phyloP scores from a whole-genome alignment of 2,329 filamentous ascomycete genomes.

The Ustulina deusta region DNA sequence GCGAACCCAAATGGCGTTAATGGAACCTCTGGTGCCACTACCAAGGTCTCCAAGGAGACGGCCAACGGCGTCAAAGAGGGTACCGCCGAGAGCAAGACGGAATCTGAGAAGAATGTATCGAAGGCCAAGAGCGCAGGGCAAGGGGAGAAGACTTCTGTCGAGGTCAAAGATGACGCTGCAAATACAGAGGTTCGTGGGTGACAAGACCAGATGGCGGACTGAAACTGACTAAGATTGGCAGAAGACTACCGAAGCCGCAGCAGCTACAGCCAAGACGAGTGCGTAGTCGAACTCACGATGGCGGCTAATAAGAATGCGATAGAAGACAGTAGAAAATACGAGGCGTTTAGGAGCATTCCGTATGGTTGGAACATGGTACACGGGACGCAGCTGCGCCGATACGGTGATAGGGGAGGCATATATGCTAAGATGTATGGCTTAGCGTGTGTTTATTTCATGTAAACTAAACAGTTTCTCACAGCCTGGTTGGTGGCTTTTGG shows the following conservation, averaged over 20 bases:
- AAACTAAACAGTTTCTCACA: conserved; percentile 44
- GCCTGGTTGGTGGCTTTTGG: conserved; percentile 35
- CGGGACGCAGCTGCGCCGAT: conserved; percentile 20
- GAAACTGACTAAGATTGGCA: conserved; percentile 30
- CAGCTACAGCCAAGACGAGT: conserved; percentile 12
- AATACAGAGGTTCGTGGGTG: conserved; percentile 51
- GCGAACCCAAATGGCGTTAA: conserved; percentile 62
- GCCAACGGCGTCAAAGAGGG: conserved; percentile 47
- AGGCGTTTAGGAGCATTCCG: conserved; percentile 40
- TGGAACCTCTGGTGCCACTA: conserved; percentile 53
- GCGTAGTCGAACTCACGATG: conserved; percentile 9
- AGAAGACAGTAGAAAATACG: conserved; percentile 33
- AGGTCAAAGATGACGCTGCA: conserved; percentile 50
- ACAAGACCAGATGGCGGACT: not conserved
- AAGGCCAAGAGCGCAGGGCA: conserved; percentile 52
- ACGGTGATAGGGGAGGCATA: conserved; percentile 30
- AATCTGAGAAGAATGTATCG: conserved; percentile 49
- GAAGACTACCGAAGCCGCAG: conserved; percentile 28
- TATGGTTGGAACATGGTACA: conserved; percentile 32
- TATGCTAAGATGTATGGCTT: conserved; percentile 33
- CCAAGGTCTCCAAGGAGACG: conserved; percentile 50
- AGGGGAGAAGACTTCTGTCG: conserved; percentile 55
- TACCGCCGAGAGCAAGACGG: conserved; percentile 42
- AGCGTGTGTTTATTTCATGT: conserved; percentile 46
- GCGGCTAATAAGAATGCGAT: conserved; percentile 17